Conservation (phyloP, 2,329 filamentous ascomycete species). For the Cladosporium halotolerans region DNA sequence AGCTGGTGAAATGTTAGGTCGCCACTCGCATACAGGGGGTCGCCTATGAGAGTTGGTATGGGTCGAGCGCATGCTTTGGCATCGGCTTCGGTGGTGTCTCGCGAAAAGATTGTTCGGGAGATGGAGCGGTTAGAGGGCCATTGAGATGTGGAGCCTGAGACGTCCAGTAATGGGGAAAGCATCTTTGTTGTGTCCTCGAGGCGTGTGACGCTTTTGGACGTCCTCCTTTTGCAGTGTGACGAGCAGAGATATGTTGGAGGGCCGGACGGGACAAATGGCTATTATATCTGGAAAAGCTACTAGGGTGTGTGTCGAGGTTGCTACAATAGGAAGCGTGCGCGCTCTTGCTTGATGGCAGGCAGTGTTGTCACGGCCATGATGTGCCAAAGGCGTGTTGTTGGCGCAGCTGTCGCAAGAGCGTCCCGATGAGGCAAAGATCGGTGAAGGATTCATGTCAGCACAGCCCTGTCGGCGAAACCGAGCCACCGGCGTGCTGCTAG, state of each 20-base stretch:
- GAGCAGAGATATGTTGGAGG: neutral
- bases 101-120: neutral
- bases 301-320: neutral
- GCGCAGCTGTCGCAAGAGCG: neutral
- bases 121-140: neutral
- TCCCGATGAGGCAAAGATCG: neutral
- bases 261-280: neutral
- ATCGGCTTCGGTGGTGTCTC: conserved; percentile 3
- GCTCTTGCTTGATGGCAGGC: neutral
- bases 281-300: neutral
- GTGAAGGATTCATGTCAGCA: conserved; percentile 2
- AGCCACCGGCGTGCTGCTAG: neutral
- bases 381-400: neutral
- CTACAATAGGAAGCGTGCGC: conserved; percentile 3
- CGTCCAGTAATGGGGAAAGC: neutral
- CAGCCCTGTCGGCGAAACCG: conserved; percentile 1
- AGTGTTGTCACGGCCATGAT: neutral
- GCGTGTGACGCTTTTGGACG: neutral
- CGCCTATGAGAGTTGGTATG: conserved; percentile 11
- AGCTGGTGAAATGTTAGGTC: conserved; percentile 17
- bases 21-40: conserved; percentile 9
- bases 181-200: neutral
- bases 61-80: conserved; percentile 15
- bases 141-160: neutral
- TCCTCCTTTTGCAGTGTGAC: neutral